Evolutionary conservation across 2,329 filamentous ascomycete species (phyloP).

Genomic region (Ophiostoma montium): DNA sequence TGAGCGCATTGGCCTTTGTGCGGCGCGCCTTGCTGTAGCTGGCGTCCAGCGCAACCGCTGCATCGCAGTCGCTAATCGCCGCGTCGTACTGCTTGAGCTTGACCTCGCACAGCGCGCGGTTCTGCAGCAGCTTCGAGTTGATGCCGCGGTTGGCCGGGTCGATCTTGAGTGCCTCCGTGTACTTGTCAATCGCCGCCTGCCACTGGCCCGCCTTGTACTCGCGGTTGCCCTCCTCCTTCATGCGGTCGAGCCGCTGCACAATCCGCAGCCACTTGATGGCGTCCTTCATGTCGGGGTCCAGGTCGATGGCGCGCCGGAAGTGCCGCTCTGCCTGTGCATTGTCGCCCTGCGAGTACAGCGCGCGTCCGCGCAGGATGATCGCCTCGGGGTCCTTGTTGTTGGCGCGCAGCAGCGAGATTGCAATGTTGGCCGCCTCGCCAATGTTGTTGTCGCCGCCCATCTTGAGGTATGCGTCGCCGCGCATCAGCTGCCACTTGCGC

Average conservation of each 20-base stretch:
- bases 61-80: constrained; percentile 75
- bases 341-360: constrained; percentile 81
- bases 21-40: constrained; percentile 82
- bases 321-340: constrained; percentile 90
- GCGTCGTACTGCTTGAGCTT: constrained; percentile 72
- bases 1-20: constrained; percentile 82
- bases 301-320: constrained; percentile 76
- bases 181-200: constrained; percentile 70
- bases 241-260: constrained; percentile 81
- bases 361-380: constrained; percentile 73
- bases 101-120: constrained; percentile 73
- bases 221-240: constrained; percentile 85
- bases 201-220: constrained; percentile 79
- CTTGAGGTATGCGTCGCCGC: constrained; percentile 80
- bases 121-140: constrained; percentile 89
- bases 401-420: constrained; percentile 69
- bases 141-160: constrained; percentile 82
- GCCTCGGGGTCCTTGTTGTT: constrained; percentile 93
- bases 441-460: constrained; percentile 83
- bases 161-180: constrained; percentile 67
- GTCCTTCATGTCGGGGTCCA: constrained; percentile 82
- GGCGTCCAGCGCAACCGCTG: constrained; percentile 69
- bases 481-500: constrained; percentile 86
- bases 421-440: constrained; percentile 83
- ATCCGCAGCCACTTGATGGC: constrained; percentile 79